These are phyloP conservation scores for Candida silvatica DNA, from an alignment of 805 yeast genomes.

Conservation along the genomic window DNA sequence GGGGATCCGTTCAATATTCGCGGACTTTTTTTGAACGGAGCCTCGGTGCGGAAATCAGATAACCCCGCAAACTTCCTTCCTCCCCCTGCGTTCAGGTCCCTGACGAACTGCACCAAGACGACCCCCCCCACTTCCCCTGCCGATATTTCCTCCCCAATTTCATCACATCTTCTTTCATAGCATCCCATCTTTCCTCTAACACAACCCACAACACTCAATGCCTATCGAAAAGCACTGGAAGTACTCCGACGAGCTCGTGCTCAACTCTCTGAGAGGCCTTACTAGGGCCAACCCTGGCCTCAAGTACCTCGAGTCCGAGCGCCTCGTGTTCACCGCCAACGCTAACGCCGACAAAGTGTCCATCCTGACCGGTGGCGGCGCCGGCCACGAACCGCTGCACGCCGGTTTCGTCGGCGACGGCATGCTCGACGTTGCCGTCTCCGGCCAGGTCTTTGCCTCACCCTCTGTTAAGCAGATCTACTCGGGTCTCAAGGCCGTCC, in stretches of 20 bases:
- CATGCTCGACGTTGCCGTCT: conserved; percentile 76
- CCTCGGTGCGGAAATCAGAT: neutral
- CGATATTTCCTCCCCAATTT: too few species aligned
- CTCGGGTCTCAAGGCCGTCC: conserved; percentile 55
- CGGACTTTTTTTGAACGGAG: neutral
- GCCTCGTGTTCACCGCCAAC: conserved; percentile 36
- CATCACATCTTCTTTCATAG: too few species aligned
- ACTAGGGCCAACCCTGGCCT: conserved; percentile 47
- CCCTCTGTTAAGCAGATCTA: conserved; percentile 79
- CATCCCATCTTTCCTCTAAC: too few species aligned
- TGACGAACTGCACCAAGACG: too few species aligned
- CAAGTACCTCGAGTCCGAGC: conserved; percentile 44
- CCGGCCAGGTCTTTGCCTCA: conserved; percentile 89
- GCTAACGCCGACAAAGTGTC: conserved; percentile 47
- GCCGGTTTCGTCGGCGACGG: conserved; percentile 88
- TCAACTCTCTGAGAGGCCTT: conserved; percentile 42
- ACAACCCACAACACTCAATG: too few species aligned
- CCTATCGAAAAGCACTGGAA: conserved; percentile 37
- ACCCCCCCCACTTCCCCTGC: too few species aligned
- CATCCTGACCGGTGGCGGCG: conserved; percentile 85
- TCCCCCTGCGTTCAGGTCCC: neutral
- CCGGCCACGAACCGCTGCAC: conserved; percentile 94
- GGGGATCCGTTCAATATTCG: too few species aligned
- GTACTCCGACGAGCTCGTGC: conserved; percentile 37
- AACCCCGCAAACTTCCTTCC: too few species aligned